These are phyloP conservation scores for Penicillium sp. DNA, from an alignment of 2,329 filamentous ascomycete genomes.

Conservation along the genomic window DNA sequence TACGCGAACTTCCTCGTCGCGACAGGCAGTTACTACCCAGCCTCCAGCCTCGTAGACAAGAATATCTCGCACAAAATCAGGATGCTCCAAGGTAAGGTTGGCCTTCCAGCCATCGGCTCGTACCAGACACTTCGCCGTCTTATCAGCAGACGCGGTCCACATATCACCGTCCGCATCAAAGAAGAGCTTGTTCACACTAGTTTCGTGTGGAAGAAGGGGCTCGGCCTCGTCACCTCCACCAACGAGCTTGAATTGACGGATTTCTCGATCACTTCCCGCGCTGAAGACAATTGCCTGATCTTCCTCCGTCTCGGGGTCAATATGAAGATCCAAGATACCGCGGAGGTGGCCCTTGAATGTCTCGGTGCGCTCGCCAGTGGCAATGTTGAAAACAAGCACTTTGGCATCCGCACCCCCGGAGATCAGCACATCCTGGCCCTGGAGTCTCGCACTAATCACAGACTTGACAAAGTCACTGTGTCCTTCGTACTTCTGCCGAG, in stretches of 20 bases:
- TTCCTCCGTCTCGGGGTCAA: constrained; percentile 66
- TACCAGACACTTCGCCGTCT: constrained; percentile 79
- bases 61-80: constrained; percentile 88
- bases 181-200: constrained; percentile 80
- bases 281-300: constrained; percentile 68
- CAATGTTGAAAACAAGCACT: constrained; percentile 82
- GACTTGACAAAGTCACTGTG: constrained; percentile 93
- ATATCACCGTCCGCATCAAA: constrained; percentile 78
- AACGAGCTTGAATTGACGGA: constrained; percentile 66
- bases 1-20: constrained; percentile 89
- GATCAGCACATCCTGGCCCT: constrained; percentile 68
- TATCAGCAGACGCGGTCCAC: constrained; percentile 94
- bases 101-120: constrained; percentile 70
- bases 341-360: constrained; percentile 78
- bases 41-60: constrained; percentile 70
- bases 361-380: constrained; percentile 71
- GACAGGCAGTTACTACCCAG: constrained; percentile 84
- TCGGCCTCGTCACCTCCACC: constrained; percentile 56
- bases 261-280: constrained; percentile 79
- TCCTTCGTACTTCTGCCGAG: constrained; percentile 69
- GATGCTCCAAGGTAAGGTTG: constrained; percentile 77
- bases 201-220: constrained; percentile 81
- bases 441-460: constrained; percentile 67
- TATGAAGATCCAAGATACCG: constrained; percentile 76
- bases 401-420: constrained; percentile 80